Percentiles rank a stretch among this genome's conserved stretches.
Conservation (phyloP, 805 yeast genomes). For the Suhomyces tanzawaensis region DNA sequence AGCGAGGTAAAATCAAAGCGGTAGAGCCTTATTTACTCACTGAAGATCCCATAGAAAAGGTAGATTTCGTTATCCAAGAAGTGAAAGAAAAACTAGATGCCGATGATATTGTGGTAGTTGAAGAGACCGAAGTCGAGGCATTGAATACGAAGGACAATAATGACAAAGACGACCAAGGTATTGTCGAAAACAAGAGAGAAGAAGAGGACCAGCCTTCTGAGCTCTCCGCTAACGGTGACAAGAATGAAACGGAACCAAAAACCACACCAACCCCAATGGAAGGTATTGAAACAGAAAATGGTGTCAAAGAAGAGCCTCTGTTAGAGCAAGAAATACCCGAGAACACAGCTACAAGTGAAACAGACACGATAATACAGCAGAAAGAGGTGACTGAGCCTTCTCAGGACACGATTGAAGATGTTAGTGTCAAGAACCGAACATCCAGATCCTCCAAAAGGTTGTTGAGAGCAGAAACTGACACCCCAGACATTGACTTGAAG, state of each 20-base stretch:
- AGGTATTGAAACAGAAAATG: background rate
- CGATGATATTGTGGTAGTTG: background rate
- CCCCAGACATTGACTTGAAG: constrained; percentile 22
- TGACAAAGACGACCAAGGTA: background rate
- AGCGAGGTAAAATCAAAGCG: constrained; percentile 43
- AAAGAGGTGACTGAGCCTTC: background rate
- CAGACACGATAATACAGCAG: background rate
- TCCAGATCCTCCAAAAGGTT: constrained; percentile 31
- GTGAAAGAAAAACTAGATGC: constrained; percentile 1
- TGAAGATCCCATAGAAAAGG: constrained; percentile 46
- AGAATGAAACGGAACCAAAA: background rate
- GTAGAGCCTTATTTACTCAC: constrained; percentile 54
- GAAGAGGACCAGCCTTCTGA: background rate
- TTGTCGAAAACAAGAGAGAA: background rate
- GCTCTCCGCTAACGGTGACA: background rate
- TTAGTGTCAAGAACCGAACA: background rate
- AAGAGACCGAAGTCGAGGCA: background rate
- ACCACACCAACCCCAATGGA: background rate
- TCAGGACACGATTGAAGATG: background rate
- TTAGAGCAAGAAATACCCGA: background rate
- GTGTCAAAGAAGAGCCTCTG: background rate
- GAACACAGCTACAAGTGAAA: background rate
- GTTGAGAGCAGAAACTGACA: constrained; percentile 23
- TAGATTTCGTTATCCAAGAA: constrained; percentile 31
- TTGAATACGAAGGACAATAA: constrained; percentile 12